These are phyloP conservation scores for Neoscytalidium dimidiatum DNA, from an alignment of 2,329 filamentous ascomycete genomes.

Conservation along the genomic window DNA sequence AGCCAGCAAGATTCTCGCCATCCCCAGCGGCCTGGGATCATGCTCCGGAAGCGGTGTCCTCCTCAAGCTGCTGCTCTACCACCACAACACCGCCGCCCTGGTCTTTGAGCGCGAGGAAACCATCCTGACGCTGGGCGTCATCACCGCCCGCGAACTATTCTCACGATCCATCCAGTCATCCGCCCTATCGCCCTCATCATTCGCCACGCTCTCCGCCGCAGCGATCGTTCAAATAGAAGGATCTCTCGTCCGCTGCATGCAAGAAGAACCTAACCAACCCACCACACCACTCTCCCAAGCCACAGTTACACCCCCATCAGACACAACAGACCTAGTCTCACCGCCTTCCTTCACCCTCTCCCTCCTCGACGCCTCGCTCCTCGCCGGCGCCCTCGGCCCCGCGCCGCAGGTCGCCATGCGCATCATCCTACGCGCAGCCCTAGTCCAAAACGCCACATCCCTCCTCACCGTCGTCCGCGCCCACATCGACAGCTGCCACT, in stretches of 20 bases:
- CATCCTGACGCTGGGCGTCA: conserved; percentile 49
- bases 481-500: conserved; percentile 47
- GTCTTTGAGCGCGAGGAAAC: conserved; percentile 46
- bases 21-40: conserved; percentile 50
- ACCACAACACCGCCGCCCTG: conserved; percentile 41
- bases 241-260: not conserved
- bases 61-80: conserved; percentile 48
- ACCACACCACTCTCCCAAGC: too few relatives aligned
- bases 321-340: not conserved
- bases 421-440: conserved; percentile 42
- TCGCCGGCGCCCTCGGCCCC: conserved; percentile 26
- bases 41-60: conserved; percentile 49
- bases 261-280: too few relatives aligned
- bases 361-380: conserved; percentile 26
- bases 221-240: conserved; percentile 6
- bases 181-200: conserved; percentile 23
- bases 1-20: conserved; percentile 40
- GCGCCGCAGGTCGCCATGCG: conserved; percentile 41
- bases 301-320: too few relatives aligned
- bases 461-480: conserved; percentile 44
- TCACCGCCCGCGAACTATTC: conserved; percentile 47
- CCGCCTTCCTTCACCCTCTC: conserved; percentile 23
- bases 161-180: conserved; percentile 44
- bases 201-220: not conserved
- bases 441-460: conserved; percentile 33